Conservation (phyloP, 1,139 yeast genomes). For the Dujonia santamariae region DNA sequence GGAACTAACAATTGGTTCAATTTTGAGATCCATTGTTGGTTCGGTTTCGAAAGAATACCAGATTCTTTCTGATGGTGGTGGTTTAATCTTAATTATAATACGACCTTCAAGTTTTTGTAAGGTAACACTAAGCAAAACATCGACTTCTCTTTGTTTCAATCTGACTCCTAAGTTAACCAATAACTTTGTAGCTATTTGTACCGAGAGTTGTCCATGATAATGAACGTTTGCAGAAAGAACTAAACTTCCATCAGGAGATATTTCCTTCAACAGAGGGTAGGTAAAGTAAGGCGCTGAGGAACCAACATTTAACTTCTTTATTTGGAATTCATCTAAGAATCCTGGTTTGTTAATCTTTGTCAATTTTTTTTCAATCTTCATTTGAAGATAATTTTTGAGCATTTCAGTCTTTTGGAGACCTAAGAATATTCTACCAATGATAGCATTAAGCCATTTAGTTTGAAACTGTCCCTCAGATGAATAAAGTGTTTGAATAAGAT, state of each 20-base stretch:
- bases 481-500: constrained; percentile 70
- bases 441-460: constrained; percentile 87
- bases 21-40: constrained; percentile 70
- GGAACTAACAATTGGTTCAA: constrained; percentile 87
- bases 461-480: constrained; percentile 81
- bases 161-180: constrained; percentile 70
- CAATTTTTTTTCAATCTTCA: constrained; percentile 66
- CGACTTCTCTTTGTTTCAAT: constrained; percentile 77
- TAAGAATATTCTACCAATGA: constrained; percentile 77
- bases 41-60: constrained; percentile 88
- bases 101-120: constrained; percentile 73
- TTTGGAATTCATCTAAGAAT: constrained; percentile 77
- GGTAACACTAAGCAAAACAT: constrained; percentile 68
- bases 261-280: constrained; percentile 62
- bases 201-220: constrained; percentile 70
- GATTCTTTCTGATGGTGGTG: constrained; percentile 85
- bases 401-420: constrained; percentile 69
- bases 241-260: constrained; percentile 82
- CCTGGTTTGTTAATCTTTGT: constrained; percentile 83
- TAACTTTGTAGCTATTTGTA: constrained; percentile 78
- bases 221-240: constrained; percentile 57
- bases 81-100: constrained; percentile 64
- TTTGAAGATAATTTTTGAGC: constrained; percentile 54
- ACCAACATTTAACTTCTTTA: constrained; percentile 74
- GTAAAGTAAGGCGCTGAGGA: constrained; percentile 77